Conservation (phyloP, 2,329 filamentous ascomycete genomes). For the Nigrograna mackinnonii region DNA sequence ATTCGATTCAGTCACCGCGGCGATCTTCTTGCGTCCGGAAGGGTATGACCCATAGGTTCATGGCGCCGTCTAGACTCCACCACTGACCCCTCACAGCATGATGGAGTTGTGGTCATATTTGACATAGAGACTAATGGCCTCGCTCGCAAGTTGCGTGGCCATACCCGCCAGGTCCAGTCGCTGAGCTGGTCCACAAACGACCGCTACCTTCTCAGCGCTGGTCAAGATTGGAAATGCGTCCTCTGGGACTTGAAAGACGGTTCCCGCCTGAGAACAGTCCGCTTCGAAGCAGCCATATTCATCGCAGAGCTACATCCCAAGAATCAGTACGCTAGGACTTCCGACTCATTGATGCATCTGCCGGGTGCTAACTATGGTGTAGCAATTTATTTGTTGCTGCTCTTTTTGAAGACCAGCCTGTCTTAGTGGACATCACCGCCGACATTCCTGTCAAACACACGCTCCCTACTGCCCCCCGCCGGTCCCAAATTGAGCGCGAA, state of each 20-base stretch:
- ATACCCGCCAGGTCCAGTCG: conserved; percentile 91
- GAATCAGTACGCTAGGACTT: conserved; percentile 65
- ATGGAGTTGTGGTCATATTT: conserved; percentile 94
- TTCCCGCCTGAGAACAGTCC: conserved; percentile 76
- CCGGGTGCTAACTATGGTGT: conserved; percentile 10
- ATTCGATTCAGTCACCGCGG: conserved; percentile 91
- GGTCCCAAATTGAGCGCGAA: conserved; percentile 71
- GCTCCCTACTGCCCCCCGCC: conserved; percentile 80
- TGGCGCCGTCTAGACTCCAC: conserved; percentile 20
- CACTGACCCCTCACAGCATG: conserved; percentile 53
- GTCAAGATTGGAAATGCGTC: conserved; percentile 95
- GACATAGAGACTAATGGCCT: conserved; percentile 98
- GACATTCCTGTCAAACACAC: conserved; percentile 73
- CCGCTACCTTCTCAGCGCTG: conserved; percentile 86
- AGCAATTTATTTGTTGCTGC: conserved; percentile 87
- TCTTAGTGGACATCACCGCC: conserved; percentile 79
- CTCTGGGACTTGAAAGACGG: conserved; percentile 87
- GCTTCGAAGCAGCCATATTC: conserved; percentile 91
- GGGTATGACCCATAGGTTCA: conserved; percentile 56
- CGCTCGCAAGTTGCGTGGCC: conserved; percentile 88
- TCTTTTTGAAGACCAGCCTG: conserved; percentile 89
- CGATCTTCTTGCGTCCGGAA: conserved; percentile 91
- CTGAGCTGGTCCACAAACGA: conserved; percentile 94
- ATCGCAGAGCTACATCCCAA: conserved; percentile 93
- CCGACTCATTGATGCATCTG: background rate